Percentiles rank a stretch among this genome's conserved stretches.
These are phyloP conservation scores for Boletales sp. DNA, from an alignment of 768 basidiomycete genomes.

Conservation along the genomic window DNA sequence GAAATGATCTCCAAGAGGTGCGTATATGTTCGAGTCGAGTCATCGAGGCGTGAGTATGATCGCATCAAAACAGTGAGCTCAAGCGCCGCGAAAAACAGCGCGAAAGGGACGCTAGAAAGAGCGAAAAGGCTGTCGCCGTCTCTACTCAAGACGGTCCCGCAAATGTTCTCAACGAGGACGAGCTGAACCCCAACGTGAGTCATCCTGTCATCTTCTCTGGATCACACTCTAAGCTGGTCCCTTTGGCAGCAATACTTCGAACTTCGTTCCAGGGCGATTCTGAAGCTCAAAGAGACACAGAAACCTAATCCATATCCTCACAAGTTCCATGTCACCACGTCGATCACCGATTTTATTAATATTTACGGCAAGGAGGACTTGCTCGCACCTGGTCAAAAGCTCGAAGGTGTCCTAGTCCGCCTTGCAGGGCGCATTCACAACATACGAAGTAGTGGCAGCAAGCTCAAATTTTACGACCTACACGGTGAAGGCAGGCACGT, in stretches of 20 bases:
- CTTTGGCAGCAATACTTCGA: slow-evolving; percentile 89
- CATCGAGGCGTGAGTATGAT: slow-evolving; percentile 27
- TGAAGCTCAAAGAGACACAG: slow-evolving; percentile 78
- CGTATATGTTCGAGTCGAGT: slow-evolving; percentile 24
- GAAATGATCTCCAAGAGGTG: slow-evolving; percentile 98
- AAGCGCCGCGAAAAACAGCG: slow-evolving; percentile 91
- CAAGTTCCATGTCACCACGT: slow-evolving; percentile 90
- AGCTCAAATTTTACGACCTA: slow-evolving; percentile 92
- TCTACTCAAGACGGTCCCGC: slow-evolving; percentile 36
- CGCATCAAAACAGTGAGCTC: slow-evolving; percentile 62
- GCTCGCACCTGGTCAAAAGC: slow-evolving; percentile 63
- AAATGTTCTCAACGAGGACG: slow-evolving; percentile 60
- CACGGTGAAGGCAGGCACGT: slow-evolving; percentile 90
- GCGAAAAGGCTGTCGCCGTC: slow-evolving; percentile 61
- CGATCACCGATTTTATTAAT: slow-evolving; percentile 69
- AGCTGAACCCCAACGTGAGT: slow-evolving; percentile 88
- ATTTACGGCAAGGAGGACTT: slow-evolving; percentile 71
- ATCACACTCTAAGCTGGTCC: neutral
- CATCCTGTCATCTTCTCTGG: neutral
- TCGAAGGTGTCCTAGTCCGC: slow-evolving; percentile 53
- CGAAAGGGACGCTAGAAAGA: slow-evolving; percentile 69
- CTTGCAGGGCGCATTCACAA: slow-evolving; percentile 92
- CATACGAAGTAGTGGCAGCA: slow-evolving; percentile 77
- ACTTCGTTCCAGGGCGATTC: slow-evolving; percentile 84
- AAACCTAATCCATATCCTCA: slow-evolving; percentile 96